Evolutionary conservation across 1,139 yeast species (phyloP).

Genomic region (Yamadazyma kanchanaburiensis): DNA sequence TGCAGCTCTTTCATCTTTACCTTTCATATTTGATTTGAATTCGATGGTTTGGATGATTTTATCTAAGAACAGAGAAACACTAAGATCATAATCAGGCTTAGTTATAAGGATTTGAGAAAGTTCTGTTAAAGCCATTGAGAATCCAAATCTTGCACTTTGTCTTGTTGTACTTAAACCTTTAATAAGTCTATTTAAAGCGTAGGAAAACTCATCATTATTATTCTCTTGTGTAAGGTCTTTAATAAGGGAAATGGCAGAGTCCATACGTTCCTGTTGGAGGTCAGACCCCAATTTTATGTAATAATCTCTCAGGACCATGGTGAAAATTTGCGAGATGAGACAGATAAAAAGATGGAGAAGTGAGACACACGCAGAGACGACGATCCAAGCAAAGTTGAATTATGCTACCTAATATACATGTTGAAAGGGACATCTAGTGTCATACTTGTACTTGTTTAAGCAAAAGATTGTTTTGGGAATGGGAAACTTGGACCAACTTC

Average conservation of each 20-base stretch:
- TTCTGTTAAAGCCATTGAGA: slow-evolving; percentile 84
- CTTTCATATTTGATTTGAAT: slow-evolving; percentile 55
- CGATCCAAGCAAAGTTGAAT: slow-evolving; percentile 1
- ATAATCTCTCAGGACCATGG: slow-evolving; percentile 64
- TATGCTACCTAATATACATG: slow-evolving; percentile 7
- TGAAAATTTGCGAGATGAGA: too few species aligned
- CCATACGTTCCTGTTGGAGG: slow-evolving; percentile 64
- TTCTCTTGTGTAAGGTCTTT: slow-evolving; percentile 50
- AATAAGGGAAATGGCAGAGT: slow-evolving; percentile 67
- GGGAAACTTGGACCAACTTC: slow-evolving; percentile 95
- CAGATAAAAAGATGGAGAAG: not conserved
- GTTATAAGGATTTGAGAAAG: slow-evolving; percentile 49
- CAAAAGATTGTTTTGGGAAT: slow-evolving; percentile 65
- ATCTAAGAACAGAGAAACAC: slow-evolving; percentile 36
- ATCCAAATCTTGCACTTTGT: slow-evolving; percentile 84
- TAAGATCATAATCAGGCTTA: slow-evolving; percentile 23
- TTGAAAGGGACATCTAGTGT: slow-evolving; percentile 11
- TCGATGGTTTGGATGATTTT: slow-evolving; percentile 41
- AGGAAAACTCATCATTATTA: slow-evolving; percentile 66
- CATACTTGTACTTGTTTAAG: slow-evolving; percentile 10
- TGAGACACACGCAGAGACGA: slow-evolving; percentile 1
- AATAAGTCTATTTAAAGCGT: slow-evolving; percentile 73
- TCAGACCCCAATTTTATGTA: slow-evolving; percentile 81
- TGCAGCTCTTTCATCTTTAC: slow-evolving; percentile 78
- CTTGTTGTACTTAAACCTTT: slow-evolving; percentile 81